A percentile compares a stretch with the other conserved stretches of the same genome.
Conservation (phyloP, 768 basidiomycete genomes). For the Amanita pseudoporphyria region DNA sequence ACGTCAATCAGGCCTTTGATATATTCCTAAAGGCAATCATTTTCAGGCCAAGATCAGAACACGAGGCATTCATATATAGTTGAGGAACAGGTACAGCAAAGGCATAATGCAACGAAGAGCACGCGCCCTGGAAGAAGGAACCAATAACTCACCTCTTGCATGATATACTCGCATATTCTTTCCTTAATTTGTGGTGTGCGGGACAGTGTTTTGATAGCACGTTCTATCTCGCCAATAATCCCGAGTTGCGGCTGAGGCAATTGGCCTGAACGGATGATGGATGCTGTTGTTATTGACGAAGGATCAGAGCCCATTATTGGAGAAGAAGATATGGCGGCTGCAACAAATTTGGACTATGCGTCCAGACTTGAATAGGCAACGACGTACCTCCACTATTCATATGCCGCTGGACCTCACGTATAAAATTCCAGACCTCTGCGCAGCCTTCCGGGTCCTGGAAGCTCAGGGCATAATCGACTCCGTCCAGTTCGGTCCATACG, state of each 20-base stretch:
- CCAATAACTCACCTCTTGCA: slow-evolving; percentile 57
- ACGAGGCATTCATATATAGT: slow-evolving; percentile 7
- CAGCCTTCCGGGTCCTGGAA: slow-evolving; percentile 97
- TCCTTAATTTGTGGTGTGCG: slow-evolving; percentile 71
- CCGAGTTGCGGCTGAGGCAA: slow-evolving; percentile 71
- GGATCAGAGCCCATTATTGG: slow-evolving; percentile 50
- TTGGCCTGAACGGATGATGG: slow-evolving; percentile 62
- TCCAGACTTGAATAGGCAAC: slow-evolving; percentile 1
- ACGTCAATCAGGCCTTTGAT: slow-evolving; percentile 81
- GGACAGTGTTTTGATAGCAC: slow-evolving; percentile 63
- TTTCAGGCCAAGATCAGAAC: slow-evolving; percentile 14
- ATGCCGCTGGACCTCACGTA: slow-evolving; percentile 83
- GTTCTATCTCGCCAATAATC: slow-evolving; percentile 71
- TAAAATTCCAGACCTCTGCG: slow-evolving; percentile 95
- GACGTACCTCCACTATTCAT: slow-evolving; percentile 54
- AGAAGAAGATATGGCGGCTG: slow-evolving; percentile 45
- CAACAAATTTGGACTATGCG: slow-evolving; percentile 11
- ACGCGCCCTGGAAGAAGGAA: neutral
- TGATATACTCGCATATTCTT: slow-evolving; percentile 83
- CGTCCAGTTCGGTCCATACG: slow-evolving; percentile 96
- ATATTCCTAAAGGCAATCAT: slow-evolving; percentile 53
- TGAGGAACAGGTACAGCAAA: slow-evolving; percentile 9
- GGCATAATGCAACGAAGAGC: slow-evolving; percentile 6
- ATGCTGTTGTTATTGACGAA: slow-evolving; percentile 42
- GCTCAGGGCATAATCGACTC: slow-evolving; percentile 90